phyloP scores from a whole-genome alignment of 2,329 filamentous ascomycete species.

The Plectosphaerella plurivora region DNA sequence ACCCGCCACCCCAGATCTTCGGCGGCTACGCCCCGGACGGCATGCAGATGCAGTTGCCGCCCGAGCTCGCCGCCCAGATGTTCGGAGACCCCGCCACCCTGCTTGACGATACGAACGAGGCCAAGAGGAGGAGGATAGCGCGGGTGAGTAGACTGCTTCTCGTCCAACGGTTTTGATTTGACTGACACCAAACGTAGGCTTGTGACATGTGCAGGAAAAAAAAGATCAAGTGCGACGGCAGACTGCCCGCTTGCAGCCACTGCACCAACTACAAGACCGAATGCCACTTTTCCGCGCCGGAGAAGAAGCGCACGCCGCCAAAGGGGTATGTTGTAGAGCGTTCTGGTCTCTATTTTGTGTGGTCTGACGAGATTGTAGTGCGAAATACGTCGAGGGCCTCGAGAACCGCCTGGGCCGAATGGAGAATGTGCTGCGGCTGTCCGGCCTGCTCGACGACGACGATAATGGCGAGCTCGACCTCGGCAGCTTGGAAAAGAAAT shows the following conservation, averaged over 20 bases:
- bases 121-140: constrained; percentile 85
- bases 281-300: constrained; percentile 94
- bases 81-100: constrained; percentile 52
- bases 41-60: constrained; percentile 50
- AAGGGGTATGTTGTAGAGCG: constrained; percentile 68
- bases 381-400: constrained; percentile 95
- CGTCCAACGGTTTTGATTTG: no score
- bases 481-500: constrained; percentile 77
- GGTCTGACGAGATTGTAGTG: constrained; percentile 42
- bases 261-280: constrained; percentile 98
- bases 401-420: constrained; percentile 94
- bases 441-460: constrained; percentile 77
- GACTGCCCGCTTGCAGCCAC: constrained; percentile 89
- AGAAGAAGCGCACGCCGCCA: constrained; percentile 96
- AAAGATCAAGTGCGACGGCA: constrained; percentile 97
- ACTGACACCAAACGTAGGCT: no score
- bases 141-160: constrained; percentile 52
- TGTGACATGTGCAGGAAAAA: constrained; percentile 97
- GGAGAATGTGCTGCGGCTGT: constrained; percentile 85
- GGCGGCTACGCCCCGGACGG: constrained; percentile 58
- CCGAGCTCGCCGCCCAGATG: constrained; percentile 56
- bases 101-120: constrained; percentile 68
- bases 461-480: constrained; percentile 83
- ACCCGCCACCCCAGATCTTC: constrained; percentile 67
- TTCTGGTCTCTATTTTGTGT: background rate